Evolutionary conservation across 768 basidiomycete genomes (phyloP), one percentile per base, ranked within the genome.

Genomic region (Lentinula sp.): DNA sequence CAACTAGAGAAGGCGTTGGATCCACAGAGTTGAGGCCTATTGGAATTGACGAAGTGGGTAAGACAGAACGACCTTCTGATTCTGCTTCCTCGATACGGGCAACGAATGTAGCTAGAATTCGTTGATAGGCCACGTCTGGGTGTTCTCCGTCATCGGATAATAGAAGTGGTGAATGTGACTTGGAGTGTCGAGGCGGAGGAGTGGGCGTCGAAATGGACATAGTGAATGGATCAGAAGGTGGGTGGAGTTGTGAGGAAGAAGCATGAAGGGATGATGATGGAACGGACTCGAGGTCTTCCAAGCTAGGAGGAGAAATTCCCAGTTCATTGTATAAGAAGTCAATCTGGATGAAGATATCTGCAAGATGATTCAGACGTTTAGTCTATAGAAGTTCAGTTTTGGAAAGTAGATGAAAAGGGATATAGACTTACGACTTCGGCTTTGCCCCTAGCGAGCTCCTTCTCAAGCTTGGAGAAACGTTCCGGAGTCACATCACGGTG

Each of bases 251-350:
- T 67, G 16, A 70, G 70, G 40, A 74, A 72, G 46, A 69, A 60
- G 49, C 70, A 72, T 31, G 72, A 56, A 70, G 74, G 15, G 65
- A 65, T 62, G 69, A 75, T 40, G 55, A 56, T 32, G n/a, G 74
- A 62, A 43, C 60, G 57, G 28, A 72, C 70, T 56, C 68, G 65
- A 69, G 69, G 60, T 83, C 81, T 16, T 84, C 82, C 1, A 82
- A 65, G 4, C 80, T 74, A 16, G 88, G 88, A 35, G 87, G 79
- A 2, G 79, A 61, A 39, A 93, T 83, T 28, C 91, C 94, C 5
- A 98, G 84, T 69, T 96, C 93, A 31, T 84, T 80, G 65, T 93
- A 83, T 15, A 95, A 74, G 83, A 87, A 90, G 69, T 93, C 90
- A 37, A 95, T 86, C 59, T 93, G 89, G 10, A 85, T 72, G 63